Conservation (phyloP, 1,139 yeast genomes). For the Yamadazyma mexicana region DNA sequence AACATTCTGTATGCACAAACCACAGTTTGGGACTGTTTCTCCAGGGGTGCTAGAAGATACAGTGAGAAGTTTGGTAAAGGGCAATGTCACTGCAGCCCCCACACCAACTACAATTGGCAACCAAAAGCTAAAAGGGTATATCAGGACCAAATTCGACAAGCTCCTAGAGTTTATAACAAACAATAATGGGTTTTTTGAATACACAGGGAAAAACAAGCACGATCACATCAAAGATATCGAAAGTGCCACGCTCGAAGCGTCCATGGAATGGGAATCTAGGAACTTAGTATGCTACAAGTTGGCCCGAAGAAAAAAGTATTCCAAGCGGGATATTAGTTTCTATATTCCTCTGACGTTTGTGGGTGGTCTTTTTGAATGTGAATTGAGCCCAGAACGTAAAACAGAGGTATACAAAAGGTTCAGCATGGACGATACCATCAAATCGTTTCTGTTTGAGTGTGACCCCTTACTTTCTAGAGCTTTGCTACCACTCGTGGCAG, state of each 20-base stretch:
- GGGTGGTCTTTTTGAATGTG: conserved; percentile 66
- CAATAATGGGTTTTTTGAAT: conserved; percentile 23
- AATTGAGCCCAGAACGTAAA: conserved; percentile 27
- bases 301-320: conserved; percentile 64
- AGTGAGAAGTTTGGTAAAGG: conserved; percentile 5
- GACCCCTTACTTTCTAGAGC: conserved; percentile 42
- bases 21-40: conserved; percentile 13
- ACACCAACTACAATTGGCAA: not conserved
- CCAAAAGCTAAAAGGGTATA: conserved; percentile 6
- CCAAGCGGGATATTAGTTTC: conserved; percentile 46
- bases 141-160: conserved; percentile 21
- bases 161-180: conserved; percentile 22
- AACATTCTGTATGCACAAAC: conserved; percentile 50
- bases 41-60: conserved; percentile 4
- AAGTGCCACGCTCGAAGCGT: conserved; percentile 22
- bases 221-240: conserved; percentile 22
- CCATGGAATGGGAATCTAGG: conserved; percentile 30
- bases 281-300: conserved; percentile 56
- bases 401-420: conserved; percentile 19
- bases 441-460: conserved; percentile 32
- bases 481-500: conserved; percentile 60
- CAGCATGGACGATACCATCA: conserved; percentile 17
- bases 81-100: not conserved
- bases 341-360: conserved; percentile 62
- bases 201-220: conserved; percentile 24